phyloP scores from a whole-genome alignment of 345 rosid genomes.

The Eucalyptus coolabah region DNA sequence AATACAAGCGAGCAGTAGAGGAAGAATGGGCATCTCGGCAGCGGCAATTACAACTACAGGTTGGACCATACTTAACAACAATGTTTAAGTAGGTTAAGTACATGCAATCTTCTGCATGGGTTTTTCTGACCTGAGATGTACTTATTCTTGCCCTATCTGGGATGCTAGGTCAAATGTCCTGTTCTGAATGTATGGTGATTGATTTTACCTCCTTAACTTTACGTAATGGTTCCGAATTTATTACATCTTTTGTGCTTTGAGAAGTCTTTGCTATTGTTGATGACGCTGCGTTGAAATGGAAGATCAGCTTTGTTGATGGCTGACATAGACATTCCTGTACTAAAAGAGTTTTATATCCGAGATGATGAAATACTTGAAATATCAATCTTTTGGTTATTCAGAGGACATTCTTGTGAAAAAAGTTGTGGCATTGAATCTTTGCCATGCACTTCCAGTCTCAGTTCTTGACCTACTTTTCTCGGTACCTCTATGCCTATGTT shows the following conservation, averaged over 20 bases:
- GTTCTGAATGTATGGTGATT: not conserved
- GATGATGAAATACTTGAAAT: not conserved
- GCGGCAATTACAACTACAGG: slow-evolving; percentile 62
- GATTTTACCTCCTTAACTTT: not conserved
- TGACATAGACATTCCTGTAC: not conserved
- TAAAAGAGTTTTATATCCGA: not conserved
- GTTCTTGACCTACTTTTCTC: not conserved
- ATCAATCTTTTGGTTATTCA: not conserved
- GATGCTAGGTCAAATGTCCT: not conserved
- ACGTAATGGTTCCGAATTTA: not conserved
- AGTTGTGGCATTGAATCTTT: not conserved
- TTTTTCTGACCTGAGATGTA: not conserved
- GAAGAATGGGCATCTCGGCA: slow-evolving; percentile 87
- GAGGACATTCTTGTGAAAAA: not conserved
- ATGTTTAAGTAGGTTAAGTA: not conserved
- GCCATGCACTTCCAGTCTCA: not conserved
- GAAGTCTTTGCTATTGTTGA: not conserved
- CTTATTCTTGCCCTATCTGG: not conserved
- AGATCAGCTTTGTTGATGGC: not conserved
- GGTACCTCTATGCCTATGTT: not conserved
- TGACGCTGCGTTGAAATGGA: not conserved
- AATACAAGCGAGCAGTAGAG: slow-evolving; percentile 67
- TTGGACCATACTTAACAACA: not conserved
- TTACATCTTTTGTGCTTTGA: not conserved
- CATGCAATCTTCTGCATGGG: not conserved